phyloP scores from a whole-genome alignment of 2,329 filamentous ascomycete genomes.

The Cytospora paraplurivora region DNA sequence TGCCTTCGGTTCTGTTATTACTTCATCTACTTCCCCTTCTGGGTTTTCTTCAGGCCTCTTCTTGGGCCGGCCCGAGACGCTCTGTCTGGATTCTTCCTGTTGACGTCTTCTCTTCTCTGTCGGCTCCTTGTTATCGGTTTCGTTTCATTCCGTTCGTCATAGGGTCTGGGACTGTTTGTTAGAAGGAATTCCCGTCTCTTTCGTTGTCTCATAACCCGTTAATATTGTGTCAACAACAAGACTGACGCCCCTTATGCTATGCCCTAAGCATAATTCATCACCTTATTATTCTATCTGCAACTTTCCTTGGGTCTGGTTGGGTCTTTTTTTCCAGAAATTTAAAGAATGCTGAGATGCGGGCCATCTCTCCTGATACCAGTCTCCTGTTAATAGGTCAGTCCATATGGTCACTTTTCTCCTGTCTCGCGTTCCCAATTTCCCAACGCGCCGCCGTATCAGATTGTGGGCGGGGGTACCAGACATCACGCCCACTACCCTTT shows the following conservation, averaged over 20 bases:
- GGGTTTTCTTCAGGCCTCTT: slow-evolving; percentile 4
- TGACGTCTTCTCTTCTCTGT: slow-evolving; percentile 11
- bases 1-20: slow-evolving; percentile 13
- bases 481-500: slow-evolving; percentile 6
- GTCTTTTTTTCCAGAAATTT: slow-evolving; percentile 31
- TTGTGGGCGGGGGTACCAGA: slow-evolving; percentile 16
- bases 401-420: slow-evolving; percentile 27
- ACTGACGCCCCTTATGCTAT: slow-evolving; percentile 14
- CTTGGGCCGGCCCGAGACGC: slow-evolving; percentile 21
- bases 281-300: background rate
- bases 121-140: slow-evolving; percentile 16
- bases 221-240: background rate
- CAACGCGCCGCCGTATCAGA: slow-evolving; percentile 7
- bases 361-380: slow-evolving; percentile 35
- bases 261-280: slow-evolving; percentile 30
- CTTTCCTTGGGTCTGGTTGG: slow-evolving; percentile 33
- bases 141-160: slow-evolving; percentile 12
- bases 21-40: slow-evolving; percentile 14
- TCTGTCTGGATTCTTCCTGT: slow-evolving; percentile 17
- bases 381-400: slow-evolving; percentile 39
- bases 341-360: slow-evolving; percentile 40
- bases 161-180: slow-evolving; percentile 17
- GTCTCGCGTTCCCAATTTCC: slow-evolving; percentile 19
- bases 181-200: slow-evolving; percentile 11
- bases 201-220: slow-evolving; percentile 8